These are phyloP conservation scores for Candida albicans DNA, from an alignment of 1,139 yeast genomes.

Conservation along the genomic window DNA sequence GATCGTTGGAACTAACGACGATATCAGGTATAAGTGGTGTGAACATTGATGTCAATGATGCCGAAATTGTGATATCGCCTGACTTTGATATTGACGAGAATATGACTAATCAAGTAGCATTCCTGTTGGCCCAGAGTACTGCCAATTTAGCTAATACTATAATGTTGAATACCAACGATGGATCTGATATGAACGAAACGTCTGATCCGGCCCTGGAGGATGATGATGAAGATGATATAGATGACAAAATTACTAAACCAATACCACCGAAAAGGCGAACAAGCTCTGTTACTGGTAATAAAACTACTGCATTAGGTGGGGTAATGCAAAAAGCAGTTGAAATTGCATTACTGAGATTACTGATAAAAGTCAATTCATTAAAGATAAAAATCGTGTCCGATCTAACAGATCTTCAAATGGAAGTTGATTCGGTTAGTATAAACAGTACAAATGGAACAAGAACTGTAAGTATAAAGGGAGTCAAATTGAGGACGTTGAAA, in stretches of 20 bases:
- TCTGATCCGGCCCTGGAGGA: constrained; percentile 15
- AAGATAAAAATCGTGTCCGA: constrained; percentile 53
- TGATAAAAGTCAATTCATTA: constrained; percentile 45
- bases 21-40: constrained; percentile 54
- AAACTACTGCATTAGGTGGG: constrained; percentile 46
- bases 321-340: constrained; percentile 67
- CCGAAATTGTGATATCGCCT: constrained; percentile 58
- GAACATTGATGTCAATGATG: constrained; percentile 55
- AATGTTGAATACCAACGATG: constrained; percentile 33
- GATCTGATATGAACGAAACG: constrained; percentile 16
- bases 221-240: constrained; percentile 18
- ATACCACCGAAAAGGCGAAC: constrained; percentile 11
- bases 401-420: constrained; percentile 43
- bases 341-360: constrained; percentile 64
- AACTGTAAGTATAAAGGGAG: constrained; percentile 37
- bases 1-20: constrained; percentile 45
- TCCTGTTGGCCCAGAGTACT: constrained; percentile 61
- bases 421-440: constrained; percentile 40
- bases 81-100: constrained; percentile 34
- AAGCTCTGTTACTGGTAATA: constrained; percentile 15
- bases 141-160: constrained; percentile 65
- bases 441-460: constrained; percentile 51
- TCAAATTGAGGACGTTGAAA: constrained; percentile 35
- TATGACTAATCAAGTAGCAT: constrained; percentile 29
- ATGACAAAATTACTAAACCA: constrained; percentile 12